Evolutionary conservation across 352 stramenopile genomes (phyloP).

Genomic region (Phytopythium chamaehyphon): DNA sequence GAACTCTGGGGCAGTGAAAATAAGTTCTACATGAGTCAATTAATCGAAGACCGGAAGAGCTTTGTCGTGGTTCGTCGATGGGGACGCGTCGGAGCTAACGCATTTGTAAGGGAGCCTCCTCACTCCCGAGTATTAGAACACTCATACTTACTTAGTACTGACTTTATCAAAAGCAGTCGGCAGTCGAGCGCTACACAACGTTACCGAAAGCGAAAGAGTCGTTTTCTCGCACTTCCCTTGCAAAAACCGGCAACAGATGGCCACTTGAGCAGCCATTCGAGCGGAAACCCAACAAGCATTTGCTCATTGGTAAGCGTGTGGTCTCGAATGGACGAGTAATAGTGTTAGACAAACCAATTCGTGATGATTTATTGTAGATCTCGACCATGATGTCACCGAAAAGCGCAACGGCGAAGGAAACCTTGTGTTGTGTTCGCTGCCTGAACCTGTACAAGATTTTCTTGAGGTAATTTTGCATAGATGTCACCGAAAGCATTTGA

Average conservation of each 20-base stretch:
- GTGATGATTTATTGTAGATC: too few species aligned
- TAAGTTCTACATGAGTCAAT: constrained; percentile 68
- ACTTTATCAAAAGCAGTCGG: not conserved
- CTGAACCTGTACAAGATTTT: constrained; percentile 29
- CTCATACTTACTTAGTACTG: too few species aligned
- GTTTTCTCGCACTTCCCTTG: constrained; percentile 44
- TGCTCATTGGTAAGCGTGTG: constrained; percentile 62
- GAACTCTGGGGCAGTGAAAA: constrained; percentile 41
- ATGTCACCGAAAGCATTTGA: too few species aligned
- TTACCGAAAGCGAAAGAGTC: constrained; percentile 14
- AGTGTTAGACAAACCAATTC: too few species aligned
- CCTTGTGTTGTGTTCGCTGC: constrained; percentile 19
- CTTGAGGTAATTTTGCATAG: constrained; percentile 36
- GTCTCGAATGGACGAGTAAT: too few species aligned
- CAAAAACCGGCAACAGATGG: constrained; percentile 64
- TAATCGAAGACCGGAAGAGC: constrained; percentile 36
- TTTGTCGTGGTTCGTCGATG: constrained; percentile 62
- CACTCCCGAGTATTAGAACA: too few species aligned
- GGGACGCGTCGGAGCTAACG: constrained; percentile 44
- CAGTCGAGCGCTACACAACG: constrained; percentile 1
- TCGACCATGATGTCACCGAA: too few species aligned
- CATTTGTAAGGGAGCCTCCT: too few species aligned
- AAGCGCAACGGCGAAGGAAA: too few species aligned
- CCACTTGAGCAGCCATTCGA: constrained; percentile 33
- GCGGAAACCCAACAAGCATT: constrained; percentile 51